phyloP scores from a whole-genome alignment of 371 early-diverging fungal genomes.

The Basidiobolus meristosporus region DNA sequence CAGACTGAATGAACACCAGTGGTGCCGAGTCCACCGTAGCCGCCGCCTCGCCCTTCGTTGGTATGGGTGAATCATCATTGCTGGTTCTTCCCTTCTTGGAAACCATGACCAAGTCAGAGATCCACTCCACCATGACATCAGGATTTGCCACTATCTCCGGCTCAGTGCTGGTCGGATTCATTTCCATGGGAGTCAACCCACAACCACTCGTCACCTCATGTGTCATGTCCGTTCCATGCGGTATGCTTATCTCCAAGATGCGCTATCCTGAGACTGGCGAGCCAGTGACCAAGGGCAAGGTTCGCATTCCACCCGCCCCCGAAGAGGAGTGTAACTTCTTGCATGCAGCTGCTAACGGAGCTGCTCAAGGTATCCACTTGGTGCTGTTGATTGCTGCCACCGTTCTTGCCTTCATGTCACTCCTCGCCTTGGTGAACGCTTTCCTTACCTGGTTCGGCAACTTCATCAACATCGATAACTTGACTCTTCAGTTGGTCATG shows the following conservation, averaged over 20 bases:
- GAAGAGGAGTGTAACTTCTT: constrained; percentile 53
- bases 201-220: constrained; percentile 59
- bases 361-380: constrained; percentile 64
- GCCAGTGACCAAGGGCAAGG: constrained; percentile 44
- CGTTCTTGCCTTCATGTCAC: constrained; percentile 52
- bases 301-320: constrained; percentile 30
- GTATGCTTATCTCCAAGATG: constrained; percentile 68
- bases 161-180: constrained; percentile 58
- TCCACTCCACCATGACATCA: constrained; percentile 80
- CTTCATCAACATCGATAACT: constrained; percentile 37
- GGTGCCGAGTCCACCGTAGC: constrained; percentile 84
- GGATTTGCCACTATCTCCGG: constrained; percentile 84
- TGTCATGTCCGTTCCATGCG: constrained; percentile 84
- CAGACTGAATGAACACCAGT: constrained; percentile 49
- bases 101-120: constrained; percentile 67
- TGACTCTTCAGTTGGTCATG: constrained; percentile 47
- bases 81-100: constrained; percentile 65
- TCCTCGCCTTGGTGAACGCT: constrained; percentile 45
- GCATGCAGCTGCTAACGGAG: constrained; percentile 75
- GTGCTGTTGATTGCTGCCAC: constrained; percentile 53
- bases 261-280: constrained; percentile 74
- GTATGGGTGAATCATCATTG: constrained; percentile 70
- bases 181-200: constrained; percentile 42
- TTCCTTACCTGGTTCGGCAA: constrained; percentile 54
- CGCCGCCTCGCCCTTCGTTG: constrained; percentile 65